These are phyloP conservation scores for Iris pallida DNA, from an alignment of 116 monocot species.

Conservation along the genomic window DNA sequence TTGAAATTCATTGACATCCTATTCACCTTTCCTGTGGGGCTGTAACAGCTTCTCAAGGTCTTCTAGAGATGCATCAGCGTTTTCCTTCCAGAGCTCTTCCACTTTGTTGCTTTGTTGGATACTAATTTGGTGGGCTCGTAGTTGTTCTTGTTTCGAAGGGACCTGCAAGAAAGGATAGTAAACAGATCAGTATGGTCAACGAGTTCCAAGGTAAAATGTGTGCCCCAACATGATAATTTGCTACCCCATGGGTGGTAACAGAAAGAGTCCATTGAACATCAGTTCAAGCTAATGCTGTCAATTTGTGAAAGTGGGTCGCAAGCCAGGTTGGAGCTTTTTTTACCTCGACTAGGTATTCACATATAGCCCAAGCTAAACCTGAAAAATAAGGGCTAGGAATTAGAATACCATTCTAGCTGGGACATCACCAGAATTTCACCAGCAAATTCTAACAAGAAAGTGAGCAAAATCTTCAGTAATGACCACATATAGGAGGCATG, in stretches of 20 bases:
- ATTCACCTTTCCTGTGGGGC: no score
- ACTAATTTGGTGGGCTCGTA: conserved; percentile 90
- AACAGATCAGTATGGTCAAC: no score
- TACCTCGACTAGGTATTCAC: conserved; percentile 84
- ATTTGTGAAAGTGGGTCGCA: conserved; percentile 96
- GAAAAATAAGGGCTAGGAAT: conserved; percentile 7
- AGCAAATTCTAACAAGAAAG: no score
- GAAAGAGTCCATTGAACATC: conserved; percentile 10
- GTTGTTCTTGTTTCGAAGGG: conserved; percentile 95
- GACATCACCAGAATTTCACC: no score
- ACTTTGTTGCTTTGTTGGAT: conserved; percentile 98
- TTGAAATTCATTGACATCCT: no score
- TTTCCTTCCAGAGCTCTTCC: conserved; percentile 98
- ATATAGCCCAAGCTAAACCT: conserved; percentile 99
- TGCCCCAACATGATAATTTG: conserved; percentile 97
- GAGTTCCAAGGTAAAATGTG: no score
- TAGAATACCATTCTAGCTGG: background rate
- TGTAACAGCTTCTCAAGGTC: conserved; percentile 99
- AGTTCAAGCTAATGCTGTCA: conserved; percentile 72
- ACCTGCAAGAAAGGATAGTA: conserved; percentile 22
- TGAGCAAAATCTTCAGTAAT: no score
- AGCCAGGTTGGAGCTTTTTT: conserved; percentile 87
- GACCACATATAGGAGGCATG: no score
- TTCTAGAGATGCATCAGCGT: conserved; percentile 92
- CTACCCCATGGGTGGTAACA: conserved; percentile 40